Evolutionary conservation across 176 grass and related monocot species (phyloP), one percentile per base, ranked within the genome.

Genomic region (Luzula sylvatica): DNA sequence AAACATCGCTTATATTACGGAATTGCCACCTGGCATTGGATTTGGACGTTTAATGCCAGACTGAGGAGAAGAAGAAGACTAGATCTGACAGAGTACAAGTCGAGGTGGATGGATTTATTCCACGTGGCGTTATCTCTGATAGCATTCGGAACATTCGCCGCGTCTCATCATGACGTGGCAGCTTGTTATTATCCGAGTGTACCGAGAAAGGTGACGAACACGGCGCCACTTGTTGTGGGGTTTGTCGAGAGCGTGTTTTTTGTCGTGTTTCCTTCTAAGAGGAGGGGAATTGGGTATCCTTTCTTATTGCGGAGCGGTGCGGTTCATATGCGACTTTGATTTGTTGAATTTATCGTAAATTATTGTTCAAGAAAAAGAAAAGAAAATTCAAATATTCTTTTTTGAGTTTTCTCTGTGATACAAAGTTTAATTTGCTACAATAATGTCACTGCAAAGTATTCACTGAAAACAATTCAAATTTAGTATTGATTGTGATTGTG

Each of bases 191-290:
- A 83, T 73, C 56, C 70, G 15, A 45, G 23, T 12, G 60, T 78
- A 73, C 66, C 83, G 42, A 52, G 83, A 74, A 95, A 88, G 52
- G 70, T 85, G 18, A 73, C 68, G 42, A 95, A 88, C 56, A 72
- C 79, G 3, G 69, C 75, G 61, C 89, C 89, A 0, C 69, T 95
- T 14, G 80, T 84, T 41, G 65, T 88, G 5, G 83, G 89, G 0
- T 95, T 95, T 52, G 56, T 75, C 22, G 83, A 88, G 15, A 95
- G 89, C 56, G 47, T 84, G 32, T 62, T 83, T 24, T 88, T 85
- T 56, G 89, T 95, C 22, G 19, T 85, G 62, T 95, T 95, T 67
- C 89, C 89, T 38, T 81, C 89, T 41, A 83, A 22, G 73, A 73
- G 89, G 52, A 72, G 76, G 8, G 89, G 89, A 3, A 84, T 95